Evolutionary conservation across 2,329 filamentous ascomycete species (phyloP).

Genomic region (Ophiostoma sp.): DNA sequence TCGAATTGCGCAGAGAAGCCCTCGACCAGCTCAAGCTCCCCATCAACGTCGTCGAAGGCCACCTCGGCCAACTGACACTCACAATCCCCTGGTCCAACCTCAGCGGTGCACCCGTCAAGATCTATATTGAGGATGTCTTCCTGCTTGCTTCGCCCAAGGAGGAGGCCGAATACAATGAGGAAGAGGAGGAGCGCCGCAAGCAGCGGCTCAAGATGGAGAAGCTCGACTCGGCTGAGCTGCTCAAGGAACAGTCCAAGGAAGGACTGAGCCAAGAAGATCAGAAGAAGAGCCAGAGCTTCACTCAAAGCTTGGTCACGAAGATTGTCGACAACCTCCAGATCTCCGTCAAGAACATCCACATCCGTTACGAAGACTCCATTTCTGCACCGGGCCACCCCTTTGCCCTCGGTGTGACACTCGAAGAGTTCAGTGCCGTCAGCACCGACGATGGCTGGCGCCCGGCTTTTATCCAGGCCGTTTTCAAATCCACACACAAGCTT

Average conservation of each 20-base stretch:
- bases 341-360: constrained; percentile 95
- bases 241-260: constrained; percentile 88
- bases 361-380: constrained; percentile 96
- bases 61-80: constrained; percentile 85
- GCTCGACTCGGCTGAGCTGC: constrained; percentile 87
- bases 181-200: constrained; percentile 80
- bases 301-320: constrained; percentile 86
- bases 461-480: constrained; percentile 87
- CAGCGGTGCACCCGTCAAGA: constrained; percentile 85
- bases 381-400: constrained; percentile 94
- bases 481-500: constrained; percentile 82
- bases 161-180: constrained; percentile 86
- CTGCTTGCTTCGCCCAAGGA: constrained; percentile 91
- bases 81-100: constrained; percentile 97
- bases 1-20: constrained; percentile 89
- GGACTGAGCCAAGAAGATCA: constrained; percentile 93
- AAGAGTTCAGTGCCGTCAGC: constrained; percentile 95
- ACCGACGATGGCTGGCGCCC: constrained; percentile 94
- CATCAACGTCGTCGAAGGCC: constrained; percentile 92
- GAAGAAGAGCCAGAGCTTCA: constrained; percentile 96
- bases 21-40: constrained; percentile 95
- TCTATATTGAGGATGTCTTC: constrained; percentile 96
- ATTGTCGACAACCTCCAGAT: constrained; percentile 98
- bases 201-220: constrained; percentile 99
- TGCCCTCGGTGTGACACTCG: constrained; percentile 82